phyloP scores from a whole-genome alignment of 495 filamentous ascomycete genomes.

The Tuber umbilicatum region DNA sequence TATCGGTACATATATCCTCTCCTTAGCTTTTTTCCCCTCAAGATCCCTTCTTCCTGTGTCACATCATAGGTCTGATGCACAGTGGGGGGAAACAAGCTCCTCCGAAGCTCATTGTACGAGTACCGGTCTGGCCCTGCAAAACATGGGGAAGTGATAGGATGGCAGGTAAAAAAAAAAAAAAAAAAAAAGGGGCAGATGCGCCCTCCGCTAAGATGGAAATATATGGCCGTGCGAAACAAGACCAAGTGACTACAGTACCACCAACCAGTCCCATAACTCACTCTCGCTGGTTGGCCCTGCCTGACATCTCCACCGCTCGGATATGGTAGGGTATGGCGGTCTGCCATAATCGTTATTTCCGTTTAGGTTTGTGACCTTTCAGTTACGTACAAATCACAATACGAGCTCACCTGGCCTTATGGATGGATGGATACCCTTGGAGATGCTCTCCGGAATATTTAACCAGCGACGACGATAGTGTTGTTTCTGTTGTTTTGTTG shows the following conservation, averaged over 20 bases:
- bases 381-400: neutral
- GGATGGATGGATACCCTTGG: neutral
- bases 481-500: neutral
- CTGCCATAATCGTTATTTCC: neutral
- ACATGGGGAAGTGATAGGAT: constrained; percentile 36
- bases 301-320: neutral
- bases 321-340: neutral
- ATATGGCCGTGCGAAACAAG: constrained; percentile 27
- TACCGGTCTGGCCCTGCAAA: constrained; percentile 18
- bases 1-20: neutral
- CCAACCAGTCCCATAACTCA: neutral
- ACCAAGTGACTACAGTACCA: constrained; percentile 7
- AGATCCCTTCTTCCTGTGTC: constrained; percentile 32
- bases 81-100: constrained; percentile 27
- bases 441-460: neutral
- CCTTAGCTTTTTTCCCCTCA: constrained; percentile 8
- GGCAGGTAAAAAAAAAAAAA: neutral
- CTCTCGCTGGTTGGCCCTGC: neutral
- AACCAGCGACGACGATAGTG: neutral
- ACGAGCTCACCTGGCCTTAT: neutral
- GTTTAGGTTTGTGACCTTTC: neutral
- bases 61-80: constrained; percentile 33
- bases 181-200: constrained; percentile 33
- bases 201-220: constrained; percentile 23
- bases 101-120: constrained; percentile 18